Evolutionary conservation across 768 basidiomycete genomes (phyloP).

Genomic region (Peribolospora kevripleyi): DNA sequence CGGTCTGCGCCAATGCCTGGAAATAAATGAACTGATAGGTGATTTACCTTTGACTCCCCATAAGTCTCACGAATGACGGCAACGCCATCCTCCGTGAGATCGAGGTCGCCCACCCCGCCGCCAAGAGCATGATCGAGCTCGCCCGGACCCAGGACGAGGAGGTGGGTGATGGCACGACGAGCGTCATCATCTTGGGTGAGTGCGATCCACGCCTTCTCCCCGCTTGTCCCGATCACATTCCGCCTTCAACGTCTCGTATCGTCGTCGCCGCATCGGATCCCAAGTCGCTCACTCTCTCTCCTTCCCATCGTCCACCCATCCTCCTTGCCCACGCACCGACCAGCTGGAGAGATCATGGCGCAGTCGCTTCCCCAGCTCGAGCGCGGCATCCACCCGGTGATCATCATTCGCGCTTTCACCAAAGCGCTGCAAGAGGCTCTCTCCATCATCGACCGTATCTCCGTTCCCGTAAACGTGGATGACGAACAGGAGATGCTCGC

Average conservation of each 20-base stretch:
- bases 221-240: too few species aligned
- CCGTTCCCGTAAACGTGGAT: constrained; percentile 62
- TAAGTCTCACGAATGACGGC: constrained; percentile 88
- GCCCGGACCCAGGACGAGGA: constrained; percentile 96
- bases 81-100: constrained; percentile 96
- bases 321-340: constrained; percentile 1
- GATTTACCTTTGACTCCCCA: neutral
- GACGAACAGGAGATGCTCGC: constrained; percentile 80
- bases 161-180: constrained; percentile 94
- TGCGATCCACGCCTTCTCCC: neutral
- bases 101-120: constrained; percentile 94
- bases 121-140: constrained; percentile 98
- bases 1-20: neutral
- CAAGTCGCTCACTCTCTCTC: neutral
- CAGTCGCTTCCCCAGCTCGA: constrained; percentile 81
- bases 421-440: constrained; percentile 81
- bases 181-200: constrained; percentile 86
- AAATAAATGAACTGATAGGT: too few species aligned
- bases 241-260: too few species aligned
- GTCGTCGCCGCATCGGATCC: too few species aligned
- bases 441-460: constrained; percentile 63
- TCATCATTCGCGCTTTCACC: constrained; percentile 96
- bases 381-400: constrained; percentile 92
- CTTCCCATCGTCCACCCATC: neutral
- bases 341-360: constrained; percentile 89